Percentiles rank a stretch among this genome's conserved stretches.
phyloP scores from a whole-genome alignment of 306 rosid species.

The apple (Malus domestica) region DNA sequence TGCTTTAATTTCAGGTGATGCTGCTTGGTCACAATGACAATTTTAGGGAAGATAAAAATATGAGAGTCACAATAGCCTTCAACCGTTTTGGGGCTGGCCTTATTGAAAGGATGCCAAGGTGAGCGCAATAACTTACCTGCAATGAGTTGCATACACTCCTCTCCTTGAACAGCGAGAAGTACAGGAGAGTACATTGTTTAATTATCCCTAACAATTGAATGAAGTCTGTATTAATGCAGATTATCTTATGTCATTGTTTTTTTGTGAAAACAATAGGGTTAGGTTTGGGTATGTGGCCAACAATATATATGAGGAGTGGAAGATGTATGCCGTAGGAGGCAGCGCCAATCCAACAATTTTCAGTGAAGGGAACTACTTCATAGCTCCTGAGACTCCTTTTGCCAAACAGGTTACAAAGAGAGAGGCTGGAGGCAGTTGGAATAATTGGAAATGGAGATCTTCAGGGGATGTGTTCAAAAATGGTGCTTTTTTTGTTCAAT shows the following conservation, averaged over 20 bases:
- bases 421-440: conserved; percentile 38
- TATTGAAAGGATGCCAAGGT: conserved; percentile 75
- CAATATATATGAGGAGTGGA: conserved; percentile 71
- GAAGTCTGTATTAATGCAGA: neutral
- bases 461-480: conserved; percentile 54
- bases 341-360: conserved; percentile 84
- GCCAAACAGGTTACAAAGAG: conserved; percentile 77
- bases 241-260: neutral
- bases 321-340: conserved; percentile 84
- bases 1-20: conserved; percentile 52
- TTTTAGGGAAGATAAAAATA: conserved; percentile 41
- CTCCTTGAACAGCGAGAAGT: too few species aligned
- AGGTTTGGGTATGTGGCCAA: conserved; percentile 87
- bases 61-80: conserved; percentile 46
- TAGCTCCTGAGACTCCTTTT: conserved; percentile 27
- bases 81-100: conserved; percentile 49
- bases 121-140: neutral
- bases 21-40: conserved; percentile 66
- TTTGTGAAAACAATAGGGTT: conserved; percentile 37
- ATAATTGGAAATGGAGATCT: conserved; percentile 89
- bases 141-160: too few species aligned
- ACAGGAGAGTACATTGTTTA: too few species aligned
- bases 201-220: neutral
- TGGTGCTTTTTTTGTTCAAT: conserved; percentile 82
- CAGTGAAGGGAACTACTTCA: conserved; percentile 71